Conservation (phyloP, 2,329 filamentous ascomycete species). For the Byssochlamys sp. region DNA sequence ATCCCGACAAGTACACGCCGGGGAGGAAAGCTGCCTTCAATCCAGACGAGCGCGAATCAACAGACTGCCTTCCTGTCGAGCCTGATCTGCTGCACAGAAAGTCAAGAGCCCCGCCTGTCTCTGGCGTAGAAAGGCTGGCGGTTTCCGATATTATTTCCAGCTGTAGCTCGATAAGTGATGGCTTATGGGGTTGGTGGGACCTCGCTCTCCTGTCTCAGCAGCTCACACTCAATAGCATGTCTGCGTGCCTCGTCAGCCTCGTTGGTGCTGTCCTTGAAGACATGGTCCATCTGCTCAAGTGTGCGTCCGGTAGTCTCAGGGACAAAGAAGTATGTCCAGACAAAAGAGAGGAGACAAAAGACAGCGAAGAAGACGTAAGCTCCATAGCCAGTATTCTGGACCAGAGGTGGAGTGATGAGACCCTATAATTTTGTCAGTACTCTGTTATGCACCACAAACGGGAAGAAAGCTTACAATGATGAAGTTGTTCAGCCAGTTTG, state of each 20-base stretch:
- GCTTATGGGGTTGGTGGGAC: slow-evolving; percentile 3
- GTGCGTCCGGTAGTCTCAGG: slow-evolving; percentile 50
- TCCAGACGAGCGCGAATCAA: too few species aligned
- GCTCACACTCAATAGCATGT: slow-evolving; percentile 22
- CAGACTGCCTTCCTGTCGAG: too few species aligned
- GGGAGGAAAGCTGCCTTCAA: too few species aligned
- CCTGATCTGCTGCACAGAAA: too few species aligned
- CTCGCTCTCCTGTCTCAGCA: slow-evolving; percentile 14
- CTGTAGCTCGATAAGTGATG: too few species aligned
- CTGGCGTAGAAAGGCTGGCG: too few species aligned
- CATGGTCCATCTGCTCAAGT: slow-evolving; percentile 47
- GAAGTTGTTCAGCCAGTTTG: slow-evolving; percentile 58
- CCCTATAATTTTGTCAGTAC: slow-evolving; percentile 27
- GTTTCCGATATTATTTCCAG: too few species aligned
- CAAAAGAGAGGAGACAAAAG: slow-evolving; percentile 42
- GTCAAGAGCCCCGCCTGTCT: too few species aligned
- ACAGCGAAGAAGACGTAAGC: slow-evolving; percentile 52
- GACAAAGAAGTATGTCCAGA: slow-evolving; percentile 46
- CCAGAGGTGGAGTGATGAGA: slow-evolving; percentile 55
- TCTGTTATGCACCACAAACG: neutral
- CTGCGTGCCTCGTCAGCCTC: slow-evolving; percentile 21
- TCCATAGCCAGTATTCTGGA: slow-evolving; percentile 46
- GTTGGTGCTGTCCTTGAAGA: slow-evolving; percentile 31
- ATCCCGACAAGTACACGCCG: neutral
- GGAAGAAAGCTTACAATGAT: slow-evolving; percentile 39